A percentile compares a stretch with the other conserved stretches of the same genome.
Conservation (phyloP, 129 eudicot genomes). For the Saposhnikovia divaricata region DNA sequence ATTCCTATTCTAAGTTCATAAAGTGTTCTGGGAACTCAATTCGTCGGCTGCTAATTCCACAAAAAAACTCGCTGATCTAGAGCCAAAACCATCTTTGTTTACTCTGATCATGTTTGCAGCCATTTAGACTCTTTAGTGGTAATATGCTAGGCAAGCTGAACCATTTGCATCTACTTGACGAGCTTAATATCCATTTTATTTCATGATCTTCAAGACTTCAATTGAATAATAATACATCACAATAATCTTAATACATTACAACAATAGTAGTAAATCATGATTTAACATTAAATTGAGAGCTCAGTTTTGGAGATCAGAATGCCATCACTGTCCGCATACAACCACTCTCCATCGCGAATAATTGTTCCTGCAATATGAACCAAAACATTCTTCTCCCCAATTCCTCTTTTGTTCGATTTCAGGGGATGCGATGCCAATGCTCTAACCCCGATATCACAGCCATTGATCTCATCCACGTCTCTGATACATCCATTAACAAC, state of each 20-base stretch:
- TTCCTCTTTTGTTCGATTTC: slow-evolving; percentile 39
- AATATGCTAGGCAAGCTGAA: not conserved
- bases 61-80: not conserved
- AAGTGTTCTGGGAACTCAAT: not conserved
- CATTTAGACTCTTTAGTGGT: too few species aligned
- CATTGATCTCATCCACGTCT: slow-evolving; percentile 1
- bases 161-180: not conserved
- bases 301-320: slow-evolving; percentile 36
- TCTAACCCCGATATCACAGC: slow-evolving; percentile 31
- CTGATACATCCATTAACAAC: slow-evolving; percentile 50
- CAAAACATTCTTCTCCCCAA: slow-evolving; percentile 33
- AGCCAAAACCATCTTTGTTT: not conserved
- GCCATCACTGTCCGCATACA: slow-evolving; percentile 58
- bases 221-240: not conserved
- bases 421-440: slow-evolving; percentile 50
- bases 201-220: not conserved
- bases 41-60: not conserved
- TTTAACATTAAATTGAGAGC: slow-evolving; percentile 19
- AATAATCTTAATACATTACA: not conserved
- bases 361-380: slow-evolving; percentile 38
- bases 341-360: slow-evolving; percentile 42
- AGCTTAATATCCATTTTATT: not conserved
- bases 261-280: not conserved
- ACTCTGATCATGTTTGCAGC: too few species aligned
- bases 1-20: not conserved